Percentiles rank a stretch among this genome's conserved stretches.
phyloP scores from a whole-genome alignment of 345 rosid species.

The Boechera retrofracta region DNA sequence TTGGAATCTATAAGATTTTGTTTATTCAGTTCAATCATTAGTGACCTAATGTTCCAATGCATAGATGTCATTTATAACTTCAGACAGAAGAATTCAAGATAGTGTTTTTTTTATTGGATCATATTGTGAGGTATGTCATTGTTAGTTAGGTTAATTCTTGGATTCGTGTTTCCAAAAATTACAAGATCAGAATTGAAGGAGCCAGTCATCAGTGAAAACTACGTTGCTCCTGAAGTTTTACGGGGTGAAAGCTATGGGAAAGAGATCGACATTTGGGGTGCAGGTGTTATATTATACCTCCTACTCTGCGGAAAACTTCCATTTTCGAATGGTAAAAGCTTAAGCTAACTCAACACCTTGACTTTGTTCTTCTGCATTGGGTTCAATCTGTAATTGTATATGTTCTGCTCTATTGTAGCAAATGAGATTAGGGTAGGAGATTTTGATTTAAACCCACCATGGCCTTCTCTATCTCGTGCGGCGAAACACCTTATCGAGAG shows the following conservation, averaged over 20 bases:
- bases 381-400: neutral
- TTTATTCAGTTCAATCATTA: too few relatives aligned
- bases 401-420: constrained; percentile 17
- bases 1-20: too few relatives aligned
- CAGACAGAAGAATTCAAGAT: neutral
- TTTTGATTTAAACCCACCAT: constrained; percentile 63
- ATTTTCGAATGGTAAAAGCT: constrained; percentile 1
- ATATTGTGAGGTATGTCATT: neutral
- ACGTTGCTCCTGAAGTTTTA: constrained; percentile 85
- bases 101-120: neutral
- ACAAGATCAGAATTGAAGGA: too few relatives aligned
- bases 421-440: constrained; percentile 62
- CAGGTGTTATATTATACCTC: constrained; percentile 76
- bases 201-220: constrained; percentile 31
- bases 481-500: constrained; percentile 74
- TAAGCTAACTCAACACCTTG: neutral
- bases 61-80: too few relatives aligned
- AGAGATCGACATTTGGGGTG: constrained; percentile 89
- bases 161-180: too few relatives aligned
- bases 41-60: too few relatives aligned
- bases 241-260: constrained; percentile 58
- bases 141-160: too few relatives aligned
- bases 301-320: constrained; percentile 79
- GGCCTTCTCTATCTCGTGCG: constrained; percentile 69
- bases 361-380: neutral